A percentile compares a stretch with the other conserved stretches of the same genome.
Evolutionary conservation across 129 eudicot species (phyloP).

Genomic region (sunflower (Helianthus annuus)): HanXRQr2.0-SUNRISE NC_035439.2:142565689-142566188

Average conservation of each 20-base stretch:
- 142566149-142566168: neutral
- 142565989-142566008: slow-evolving; percentile 7
- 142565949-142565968: neutral
- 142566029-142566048: slow-evolving; percentile 29
- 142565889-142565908: slow-evolving; percentile 37
- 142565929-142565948: slow-evolving; percentile 1
- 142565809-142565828: no score
- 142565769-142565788: no score
- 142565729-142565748: no score
- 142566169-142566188: neutral
- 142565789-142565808: no score
- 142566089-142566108: slow-evolving; percentile 18
- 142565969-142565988: neutral
- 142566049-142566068: slow-evolving; percentile 25
- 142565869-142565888: slow-evolving; percentile 23
- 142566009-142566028: slow-evolving; percentile 22
- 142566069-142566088: slow-evolving; percentile 38
- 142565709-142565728: no score
- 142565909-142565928: slow-evolving; percentile 4
- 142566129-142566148: neutral
- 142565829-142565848: no score
- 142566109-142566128: neutral
- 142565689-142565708: no score
- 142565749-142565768: no score
- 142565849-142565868: no score